These are phyloP conservation scores for Parafenestella ontariensis DNA, from an alignment of 2,329 filamentous ascomycete genomes.

Conservation along the genomic window DNA sequence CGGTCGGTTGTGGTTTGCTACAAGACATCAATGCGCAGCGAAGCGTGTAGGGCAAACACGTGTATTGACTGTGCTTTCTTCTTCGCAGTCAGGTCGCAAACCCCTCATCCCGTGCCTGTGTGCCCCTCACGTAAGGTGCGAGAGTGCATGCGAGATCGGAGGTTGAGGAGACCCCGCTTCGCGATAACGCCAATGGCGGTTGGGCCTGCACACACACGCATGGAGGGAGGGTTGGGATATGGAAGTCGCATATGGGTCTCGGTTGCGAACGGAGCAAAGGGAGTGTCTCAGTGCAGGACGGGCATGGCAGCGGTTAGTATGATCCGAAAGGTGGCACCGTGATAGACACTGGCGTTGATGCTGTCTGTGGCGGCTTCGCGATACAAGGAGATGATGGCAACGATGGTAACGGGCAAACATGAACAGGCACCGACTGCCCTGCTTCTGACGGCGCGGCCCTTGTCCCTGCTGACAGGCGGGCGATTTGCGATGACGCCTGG, in stretches of 20 bases:
- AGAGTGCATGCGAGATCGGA: slow-evolving; percentile 37
- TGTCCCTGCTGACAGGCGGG: slow-evolving; percentile 14
- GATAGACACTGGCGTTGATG: slow-evolving; percentile 10
- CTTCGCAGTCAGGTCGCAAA: slow-evolving; percentile 3
- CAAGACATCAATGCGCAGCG: slow-evolving; percentile 14
- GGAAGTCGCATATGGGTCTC: slow-evolving; percentile 25
- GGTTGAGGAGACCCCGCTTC: slow-evolving; percentile 31
- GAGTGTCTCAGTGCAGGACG: neutral
- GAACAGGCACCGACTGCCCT: no score
- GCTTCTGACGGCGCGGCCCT: no score
- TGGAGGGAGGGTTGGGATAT: slow-evolving; percentile 38
- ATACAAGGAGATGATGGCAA: no score
- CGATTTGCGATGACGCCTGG: slow-evolving; percentile 17
- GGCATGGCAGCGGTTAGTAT: neutral
- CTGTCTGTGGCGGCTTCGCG: no score
- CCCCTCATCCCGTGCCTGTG: slow-evolving; percentile 8
- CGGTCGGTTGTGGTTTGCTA: slow-evolving; percentile 5
- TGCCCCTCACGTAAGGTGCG: slow-evolving; percentile 13
- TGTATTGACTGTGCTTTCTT: slow-evolving; percentile 14
- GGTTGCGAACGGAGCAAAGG: slow-evolving; percentile 37
- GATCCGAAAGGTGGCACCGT: neutral
- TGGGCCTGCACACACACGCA: slow-evolving; percentile 27
- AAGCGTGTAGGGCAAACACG: slow-evolving; percentile 12
- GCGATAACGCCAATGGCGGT: slow-evolving; percentile 43
- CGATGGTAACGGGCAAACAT: no score